Base-by-base conservation (phyloP, 2,329 filamentous ascomycete species). In the Microcera coccophila region DNA sequence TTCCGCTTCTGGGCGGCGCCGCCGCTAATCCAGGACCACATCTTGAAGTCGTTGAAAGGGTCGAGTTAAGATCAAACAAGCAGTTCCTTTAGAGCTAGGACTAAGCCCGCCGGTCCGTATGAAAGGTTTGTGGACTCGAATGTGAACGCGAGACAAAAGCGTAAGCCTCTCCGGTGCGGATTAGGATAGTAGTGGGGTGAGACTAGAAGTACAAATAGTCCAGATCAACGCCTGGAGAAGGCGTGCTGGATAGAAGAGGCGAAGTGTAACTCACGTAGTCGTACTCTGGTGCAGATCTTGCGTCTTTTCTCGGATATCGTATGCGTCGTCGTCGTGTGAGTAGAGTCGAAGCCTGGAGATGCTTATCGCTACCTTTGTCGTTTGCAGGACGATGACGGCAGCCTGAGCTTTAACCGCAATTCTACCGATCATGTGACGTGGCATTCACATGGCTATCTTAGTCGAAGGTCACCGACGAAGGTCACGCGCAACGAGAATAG, bases 11-110 rank as follows among this genome's bases (percentile, higher is more conserved):
- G 84, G 57, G 84, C 83, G 60, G 81, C 79, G 54, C 79, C 81
- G 61, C 89, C 89, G 69, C 91, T 90, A 66, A 96, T 95, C 89
- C 90, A 96, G 72, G 85, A 82, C 85, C 87, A 83, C 80, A 83
- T 84, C 52, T 59, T 73, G 60, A n/a, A n/a, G n/a, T n/a, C n/a
- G n/a, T n/a, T n/a, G n/a, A n/a, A n/a, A n/a, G n/a, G n/a, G n/a
- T n/a, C n/a, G n/a, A n/a, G n/a, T n/a, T n/a, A n/a, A n/a, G n/a
- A n/a, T n/a, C n/a, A n/a, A n/a, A n/a, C n/a, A n/a, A n/a, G n/a
- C n/a, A n/a, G n/a, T n/a, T n/a, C n/a, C n/a, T n/a, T n/a, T n/a
- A n/a, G n/a, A n/a, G n/a, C n/a, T n/a, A n/a, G n/a, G n/a, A n/a
- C n/a, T n/a, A n/a, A n/a, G n/a, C n/a, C n/a, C n/a, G n/a, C n/a